phyloP scores from a whole-genome alignment of 2,329 filamentous ascomycete genomes.

The Lizonia empirigonia region DNA sequence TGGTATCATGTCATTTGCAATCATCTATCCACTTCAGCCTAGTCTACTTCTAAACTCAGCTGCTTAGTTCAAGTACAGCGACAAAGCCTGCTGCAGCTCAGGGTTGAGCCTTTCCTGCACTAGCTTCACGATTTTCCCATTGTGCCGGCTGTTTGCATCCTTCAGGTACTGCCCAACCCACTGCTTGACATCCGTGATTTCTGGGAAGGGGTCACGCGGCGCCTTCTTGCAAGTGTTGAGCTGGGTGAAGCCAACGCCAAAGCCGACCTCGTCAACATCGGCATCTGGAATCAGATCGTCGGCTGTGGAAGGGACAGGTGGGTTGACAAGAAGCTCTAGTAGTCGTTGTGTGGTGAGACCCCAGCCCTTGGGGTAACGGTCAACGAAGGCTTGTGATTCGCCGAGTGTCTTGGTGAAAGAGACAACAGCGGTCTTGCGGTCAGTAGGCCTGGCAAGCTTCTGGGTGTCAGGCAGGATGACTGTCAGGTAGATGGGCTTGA shows the following conservation, averaged over 20 bases:
- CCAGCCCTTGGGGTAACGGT: conserved; percentile 77
- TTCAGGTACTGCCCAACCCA: conserved; percentile 87
- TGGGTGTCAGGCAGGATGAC: conserved; percentile 90
- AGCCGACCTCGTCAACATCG: conserved; percentile 92
- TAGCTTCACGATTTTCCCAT: conserved; percentile 72
- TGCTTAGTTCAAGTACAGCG: conserved; percentile 31
- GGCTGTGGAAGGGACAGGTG: conserved; percentile 70
- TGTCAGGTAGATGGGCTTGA: conserved; percentile 81
- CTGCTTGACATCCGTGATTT: conserved; percentile 75
- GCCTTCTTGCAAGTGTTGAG: conserved; percentile 86
- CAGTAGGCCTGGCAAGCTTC: conserved; percentile 82
- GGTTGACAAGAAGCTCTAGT: conserved; percentile 86
- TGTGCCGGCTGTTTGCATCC: conserved; percentile 74
- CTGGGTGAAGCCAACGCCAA: conserved; percentile 91
- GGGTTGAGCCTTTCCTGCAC: conserved; percentile 69
- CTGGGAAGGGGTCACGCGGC: conserved; percentile 80
- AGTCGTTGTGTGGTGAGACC: conserved; percentile 86
- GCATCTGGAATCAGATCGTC: conserved; percentile 82
- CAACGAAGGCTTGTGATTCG: conserved; percentile 81
- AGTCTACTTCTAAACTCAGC: background rate
- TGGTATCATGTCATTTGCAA: conserved; percentile 18
- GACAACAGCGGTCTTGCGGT: conserved; percentile 91
- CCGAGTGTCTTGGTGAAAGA: conserved; percentile 92
- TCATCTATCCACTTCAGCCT: conserved; percentile 1
- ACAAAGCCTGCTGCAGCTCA: conserved; percentile 50